Base-by-base conservation (phyloP, 345 rosid genomes). In the Citrus inodora region DNA sequence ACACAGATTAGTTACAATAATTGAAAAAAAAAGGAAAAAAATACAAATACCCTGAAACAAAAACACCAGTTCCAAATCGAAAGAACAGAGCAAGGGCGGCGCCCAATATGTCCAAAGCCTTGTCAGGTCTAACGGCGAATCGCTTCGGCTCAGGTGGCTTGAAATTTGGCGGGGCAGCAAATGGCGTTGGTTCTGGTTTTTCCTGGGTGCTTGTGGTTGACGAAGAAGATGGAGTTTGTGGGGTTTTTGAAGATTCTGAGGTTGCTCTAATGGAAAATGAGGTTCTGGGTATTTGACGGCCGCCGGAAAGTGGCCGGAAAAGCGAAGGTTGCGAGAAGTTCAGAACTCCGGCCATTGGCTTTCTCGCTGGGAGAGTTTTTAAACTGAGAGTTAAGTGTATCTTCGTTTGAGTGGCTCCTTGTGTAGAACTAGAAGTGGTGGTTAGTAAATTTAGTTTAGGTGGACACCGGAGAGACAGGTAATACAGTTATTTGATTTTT, bases 51-150 rank as follows among this genome's bases (percentile, higher is more conserved):
- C 98, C 98, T 67, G 91, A 86, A 85, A 83, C 91, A 77, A 93
- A 92, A 82, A 87, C 87, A 9, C 97, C 98, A 63, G 98, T 91
- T 17, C 93, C 99, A 35, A 88, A 83, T 35, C 98, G 88, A 75
- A 95, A 91, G 76, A 91, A 11, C 79, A 95, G 79, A 38, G 94
- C 85, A 46, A 93, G 84, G 24, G 97, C 69, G 21, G 99, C 94
- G 72, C 94, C 94, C 56, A 88, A 5, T 40, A 95, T 74, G 76
- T 95, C 97, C 56, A 75, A 78, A 38, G 64, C 64, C 85, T 92
- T 90, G 67, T 91, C 97, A 0, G 89, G 82, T 78, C 93, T 87
- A 24, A 92, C 80, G 0, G 80, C 76, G 82, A 93, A 92, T 6
- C 83, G 89, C 73, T 93, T 89, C 4, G 98, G 97, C 87, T 87